phyloP scores from a whole-genome alignment of 2,329 filamentous ascomycete species.

The Ramularia endophylla region DNA sequence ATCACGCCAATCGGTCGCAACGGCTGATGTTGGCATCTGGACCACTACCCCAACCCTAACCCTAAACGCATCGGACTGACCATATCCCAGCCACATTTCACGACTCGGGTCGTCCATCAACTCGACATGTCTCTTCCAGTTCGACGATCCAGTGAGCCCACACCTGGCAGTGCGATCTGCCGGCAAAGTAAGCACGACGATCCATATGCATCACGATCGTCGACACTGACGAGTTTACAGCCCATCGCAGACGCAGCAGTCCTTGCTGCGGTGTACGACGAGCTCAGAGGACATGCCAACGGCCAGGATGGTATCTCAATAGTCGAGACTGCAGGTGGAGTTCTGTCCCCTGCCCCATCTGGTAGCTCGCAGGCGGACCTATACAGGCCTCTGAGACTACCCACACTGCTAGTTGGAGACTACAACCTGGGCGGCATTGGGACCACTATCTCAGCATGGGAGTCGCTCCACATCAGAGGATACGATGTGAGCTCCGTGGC shows the following conservation, averaged over 20 bases:
- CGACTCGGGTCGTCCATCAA: constrained; percentile 52
- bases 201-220: neutral
- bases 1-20: neutral
- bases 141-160: constrained; percentile 67
- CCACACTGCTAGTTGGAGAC: constrained; percentile 69
- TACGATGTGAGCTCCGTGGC: constrained; percentile 69
- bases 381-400: constrained; percentile 67
- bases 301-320: constrained; percentile 54
- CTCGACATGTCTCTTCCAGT: constrained; percentile 64
- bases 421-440: constrained; percentile 72
- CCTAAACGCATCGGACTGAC: constrained; percentile 7
- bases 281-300: constrained; percentile 37
- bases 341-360: constrained; percentile 71
- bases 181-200: constrained; percentile 13
- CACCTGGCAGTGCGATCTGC: constrained; percentile 59
- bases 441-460: constrained; percentile 71
- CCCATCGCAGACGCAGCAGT: constrained; percentile 29
- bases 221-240: constrained; percentile 5
- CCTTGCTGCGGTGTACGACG: constrained; percentile 38
- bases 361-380: constrained; percentile 72
- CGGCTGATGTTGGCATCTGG: neutral
- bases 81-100: constrained; percentile 52
- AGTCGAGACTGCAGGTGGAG: constrained; percentile 76
- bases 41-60: constrained; percentile 13
- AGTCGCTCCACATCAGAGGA: constrained; percentile 69